phyloP scores from a whole-genome alignment of 148 eudicot species.

The Amaranthus hypochondriacus region DNA sequence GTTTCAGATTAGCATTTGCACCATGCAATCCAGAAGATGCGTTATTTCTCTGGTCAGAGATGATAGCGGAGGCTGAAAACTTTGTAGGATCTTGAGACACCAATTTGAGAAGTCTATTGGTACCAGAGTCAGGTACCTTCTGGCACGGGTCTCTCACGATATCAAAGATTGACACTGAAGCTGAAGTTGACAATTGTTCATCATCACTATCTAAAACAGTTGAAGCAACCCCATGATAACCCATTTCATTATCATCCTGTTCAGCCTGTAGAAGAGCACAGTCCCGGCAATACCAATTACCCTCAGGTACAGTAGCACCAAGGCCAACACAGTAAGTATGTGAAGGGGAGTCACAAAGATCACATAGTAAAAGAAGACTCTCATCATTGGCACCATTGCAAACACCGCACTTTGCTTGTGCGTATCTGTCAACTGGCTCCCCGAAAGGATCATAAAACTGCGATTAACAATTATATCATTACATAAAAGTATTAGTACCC shows the following conservation, averaged over 20 bases:
- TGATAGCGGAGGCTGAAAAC: conserved; percentile 20
- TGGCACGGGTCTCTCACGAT: conserved; percentile 51
- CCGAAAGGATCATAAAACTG: conserved; percentile 56
- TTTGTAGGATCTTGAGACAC: conserved; percentile 16
- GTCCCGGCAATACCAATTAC: conserved; percentile 85
- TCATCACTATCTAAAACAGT: conserved; percentile 2
- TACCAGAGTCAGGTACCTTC: conserved; percentile 22
- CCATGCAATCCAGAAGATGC: conserved; percentile 4
- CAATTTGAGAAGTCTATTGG: conserved; percentile 32
- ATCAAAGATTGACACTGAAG: conserved; percentile 46
- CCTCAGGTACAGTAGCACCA: conserved; percentile 82
- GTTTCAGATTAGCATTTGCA: conserved; percentile 15
- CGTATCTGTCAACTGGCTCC: conserved; percentile 53
- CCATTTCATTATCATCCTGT: conserved; percentile 33
- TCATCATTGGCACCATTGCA: conserved; percentile 56
- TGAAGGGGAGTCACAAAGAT: conserved; percentile 71
- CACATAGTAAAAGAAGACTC: conserved; percentile 66
- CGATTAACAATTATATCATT: conserved; percentile 12
- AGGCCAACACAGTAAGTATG: conserved; percentile 89
- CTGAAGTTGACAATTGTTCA: conserved; percentile 15
- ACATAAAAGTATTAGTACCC: neutral
- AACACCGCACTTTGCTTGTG: conserved; percentile 46
- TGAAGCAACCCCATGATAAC: conserved; percentile 19
- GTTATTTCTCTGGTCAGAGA: conserved; percentile 15
- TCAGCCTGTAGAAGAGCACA: conserved; percentile 60